Base-by-base conservation (phyloP, 345 rosid genomes). In the Erysimum cheiranthoides region DNA sequence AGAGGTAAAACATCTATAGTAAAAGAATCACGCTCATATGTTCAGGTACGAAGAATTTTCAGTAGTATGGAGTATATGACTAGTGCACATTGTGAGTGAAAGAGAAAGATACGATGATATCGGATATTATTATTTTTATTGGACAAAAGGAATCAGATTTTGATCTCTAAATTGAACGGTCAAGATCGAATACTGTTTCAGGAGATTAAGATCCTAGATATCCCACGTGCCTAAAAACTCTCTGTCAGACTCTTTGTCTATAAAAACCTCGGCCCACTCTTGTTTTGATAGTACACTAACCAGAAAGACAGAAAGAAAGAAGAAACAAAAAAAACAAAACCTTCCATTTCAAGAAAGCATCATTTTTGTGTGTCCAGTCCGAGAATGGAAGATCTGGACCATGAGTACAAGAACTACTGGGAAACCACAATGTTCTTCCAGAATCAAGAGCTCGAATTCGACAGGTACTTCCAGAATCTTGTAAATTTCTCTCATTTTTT, bases 351-450 rank as follows among this genome's bases (percentile, higher is more conserved):
- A 78, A 71, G 81, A 58, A 78, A 78, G 73, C 60, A 77, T 77
- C 67, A 5, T 50, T 54, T 34, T 35, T 43, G 34, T 61, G 28
- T 46, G 71, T n/a, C n/a, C n/a, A n/a, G n/a, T 77, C 67, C 39
- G 56, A 65, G 71, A 71, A 77, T 77, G 81, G 81, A 78, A 65
- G 25, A 71, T 49, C 73, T 71, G 2, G 73, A 51, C 0, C 77
- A 75, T 8, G 96, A 90, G 46, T 90, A 81, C 84, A 82, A 65
- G 43, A 84, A 88, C 43, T 87, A 82, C 34, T 88, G 93, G 92
- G 96, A 88, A 64, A 88, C 93, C 5, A 87, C 86, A 68, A 81
- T 76, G 87, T 87, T 90, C 69, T 73, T 82, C 66, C 90, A 81
- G 38, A 82, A 82, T 53, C 90, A 90, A 79, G 93, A 90, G 69